These are phyloP conservation scores for Rhizomucor pusillus DNA, from an alignment of 371 early-diverging fungal species.

Conservation along the genomic window DNA sequence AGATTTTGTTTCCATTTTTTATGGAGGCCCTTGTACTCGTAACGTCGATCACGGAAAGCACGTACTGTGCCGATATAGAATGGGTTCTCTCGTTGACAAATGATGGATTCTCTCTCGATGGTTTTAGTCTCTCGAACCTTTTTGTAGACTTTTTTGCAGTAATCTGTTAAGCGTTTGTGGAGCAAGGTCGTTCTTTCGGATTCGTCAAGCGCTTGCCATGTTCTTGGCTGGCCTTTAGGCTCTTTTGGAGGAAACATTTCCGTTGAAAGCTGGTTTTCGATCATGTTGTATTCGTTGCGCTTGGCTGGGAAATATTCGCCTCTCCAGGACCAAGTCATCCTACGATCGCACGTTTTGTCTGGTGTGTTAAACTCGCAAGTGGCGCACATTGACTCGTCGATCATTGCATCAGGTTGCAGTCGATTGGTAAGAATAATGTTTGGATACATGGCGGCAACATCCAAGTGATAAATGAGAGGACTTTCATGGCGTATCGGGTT, in stretches of 20 bases:
- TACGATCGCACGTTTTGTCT: conserved; percentile 90
- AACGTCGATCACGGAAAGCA: conserved; percentile 97
- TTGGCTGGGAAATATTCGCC: conserved; percentile 96
- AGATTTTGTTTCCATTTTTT: conserved; percentile 89
- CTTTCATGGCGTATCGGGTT: conserved; percentile 70
- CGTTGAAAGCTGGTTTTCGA: conserved; percentile 79
- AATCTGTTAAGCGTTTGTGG: conserved; percentile 83
- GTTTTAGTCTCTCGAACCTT: conserved; percentile 79
- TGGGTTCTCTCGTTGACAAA: conserved; percentile 99
- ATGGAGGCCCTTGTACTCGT: conserved; percentile 95
- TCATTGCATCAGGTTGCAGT: conserved; percentile 97
- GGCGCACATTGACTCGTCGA: conserved; percentile 90
- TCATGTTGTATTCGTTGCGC: conserved; percentile 90
- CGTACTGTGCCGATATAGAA: conserved; percentile 99
- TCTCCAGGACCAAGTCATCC: conserved; percentile 98
- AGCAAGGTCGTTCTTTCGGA: conserved; percentile 73
- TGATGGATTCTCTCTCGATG: conserved; percentile 80
- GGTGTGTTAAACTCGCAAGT: conserved; percentile 93
- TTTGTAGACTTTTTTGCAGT: conserved; percentile 90
- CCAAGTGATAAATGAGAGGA: conserved; percentile 98
- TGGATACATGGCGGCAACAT: conserved; percentile 99
- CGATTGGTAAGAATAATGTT: conserved; percentile 99
- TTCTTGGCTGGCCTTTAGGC: conserved; percentile 47
- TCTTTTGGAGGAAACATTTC: conserved; percentile 76
- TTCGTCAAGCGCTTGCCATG: conserved; percentile 68